A percentile compares a stretch with the other conserved stretches of the same genome.
phyloP scores from a whole-genome alignment of 176 grass and related monocot genomes.

The Carex kokanica region DNA sequence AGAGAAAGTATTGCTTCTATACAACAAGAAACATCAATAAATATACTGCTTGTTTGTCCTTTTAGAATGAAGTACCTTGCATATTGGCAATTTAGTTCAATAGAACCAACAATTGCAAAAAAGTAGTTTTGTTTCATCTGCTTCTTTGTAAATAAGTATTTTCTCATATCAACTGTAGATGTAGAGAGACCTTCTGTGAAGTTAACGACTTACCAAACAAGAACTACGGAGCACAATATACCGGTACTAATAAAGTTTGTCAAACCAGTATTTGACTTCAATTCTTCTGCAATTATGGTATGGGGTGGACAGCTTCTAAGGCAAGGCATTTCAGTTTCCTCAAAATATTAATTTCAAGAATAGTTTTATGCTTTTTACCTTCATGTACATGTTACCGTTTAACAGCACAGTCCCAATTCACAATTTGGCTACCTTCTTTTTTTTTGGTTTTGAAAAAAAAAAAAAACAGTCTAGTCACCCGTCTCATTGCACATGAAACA shows the following conservation, averaged over 20 bases:
- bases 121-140: neutral
- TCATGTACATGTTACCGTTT: neutral
- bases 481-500: too few species aligned
- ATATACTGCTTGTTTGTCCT: neutral
- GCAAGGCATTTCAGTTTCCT: conserved; percentile 35
- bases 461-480: too few species aligned
- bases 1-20: neutral
- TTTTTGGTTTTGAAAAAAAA: neutral
- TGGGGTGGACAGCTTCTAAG: conserved; percentile 59
- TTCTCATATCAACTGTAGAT: conserved; percentile 42
- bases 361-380: neutral
- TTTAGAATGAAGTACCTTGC: neutral
- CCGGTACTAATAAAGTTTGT: conserved; percentile 70
- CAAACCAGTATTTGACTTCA: conserved; percentile 92
- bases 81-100: neutral
- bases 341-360: neutral
- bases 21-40: neutral
- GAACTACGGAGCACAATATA: conserved; percentile 62
- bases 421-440: neutral
- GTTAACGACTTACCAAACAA: conserved; percentile 47
- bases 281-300: conserved; percentile 59
- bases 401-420: neutral
- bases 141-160: neutral
- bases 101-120: neutral
- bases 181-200: conserved; percentile 62